Evolutionary conservation across 768 basidiomycete species (phyloP).

Genomic region (Boletellus ananiceps): DNA sequence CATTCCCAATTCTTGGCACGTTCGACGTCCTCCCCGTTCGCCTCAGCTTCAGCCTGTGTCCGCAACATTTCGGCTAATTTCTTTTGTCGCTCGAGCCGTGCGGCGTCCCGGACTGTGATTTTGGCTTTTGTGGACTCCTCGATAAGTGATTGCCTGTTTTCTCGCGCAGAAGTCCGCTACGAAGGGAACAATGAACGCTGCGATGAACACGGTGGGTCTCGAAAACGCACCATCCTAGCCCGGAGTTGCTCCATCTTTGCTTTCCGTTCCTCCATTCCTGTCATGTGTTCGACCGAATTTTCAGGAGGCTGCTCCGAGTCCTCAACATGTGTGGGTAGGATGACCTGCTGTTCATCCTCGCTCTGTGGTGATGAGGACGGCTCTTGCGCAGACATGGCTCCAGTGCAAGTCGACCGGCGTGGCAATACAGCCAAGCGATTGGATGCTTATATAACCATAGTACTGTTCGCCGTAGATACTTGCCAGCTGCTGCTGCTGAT

Average conservation of each 20-base stretch:
- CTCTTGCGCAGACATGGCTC: constrained; percentile 11
- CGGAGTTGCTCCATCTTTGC: constrained; percentile 74
- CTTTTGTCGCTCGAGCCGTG: constrained; percentile 83
- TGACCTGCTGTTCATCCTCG: not conserved
- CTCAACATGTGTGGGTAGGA: constrained; percentile 14
- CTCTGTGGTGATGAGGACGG: not conserved
- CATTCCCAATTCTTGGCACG: constrained; percentile 93
- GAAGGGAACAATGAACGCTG: not conserved
- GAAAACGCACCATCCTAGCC: constrained; percentile 63
- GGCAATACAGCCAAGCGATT: not conserved
- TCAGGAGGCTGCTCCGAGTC: constrained; percentile 26
- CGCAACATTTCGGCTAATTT: constrained; percentile 86
- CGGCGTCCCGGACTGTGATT: constrained; percentile 71
- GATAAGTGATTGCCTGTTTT: constrained; percentile 81
- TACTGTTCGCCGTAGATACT: not conserved
- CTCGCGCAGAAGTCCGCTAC: constrained; percentile 74
- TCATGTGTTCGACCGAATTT: constrained; percentile 15
- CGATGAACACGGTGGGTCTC: not conserved
- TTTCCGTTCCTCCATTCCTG: constrained; percentile 67
- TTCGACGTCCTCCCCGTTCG: constrained; percentile 91
- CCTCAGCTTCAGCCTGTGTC: constrained; percentile 83
- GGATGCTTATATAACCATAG: constrained; percentile 11
- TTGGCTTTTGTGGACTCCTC: constrained; percentile 81
- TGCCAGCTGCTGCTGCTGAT: no score
- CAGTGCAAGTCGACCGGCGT: not conserved